A percentile compares a stretch with the other conserved stretches of the same genome.
Conservation (phyloP, 345 rosid species). For the Citrus reticulata region DNA sequence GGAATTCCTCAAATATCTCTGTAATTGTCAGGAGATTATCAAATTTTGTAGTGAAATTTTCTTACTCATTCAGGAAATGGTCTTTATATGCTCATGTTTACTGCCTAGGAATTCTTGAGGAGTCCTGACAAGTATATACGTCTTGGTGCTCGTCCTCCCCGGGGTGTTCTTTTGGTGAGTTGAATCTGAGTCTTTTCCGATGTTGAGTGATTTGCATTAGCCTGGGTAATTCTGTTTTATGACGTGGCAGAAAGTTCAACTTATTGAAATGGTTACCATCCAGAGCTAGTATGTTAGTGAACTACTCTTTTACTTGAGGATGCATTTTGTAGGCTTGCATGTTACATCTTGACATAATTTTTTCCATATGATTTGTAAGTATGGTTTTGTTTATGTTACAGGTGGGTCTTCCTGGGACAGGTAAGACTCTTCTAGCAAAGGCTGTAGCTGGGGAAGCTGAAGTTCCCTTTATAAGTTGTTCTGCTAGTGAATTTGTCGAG, state of each 20-base stretch:
- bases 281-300: neutral
- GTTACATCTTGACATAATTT: neutral
- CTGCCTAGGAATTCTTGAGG: slow-evolving; percentile 82
- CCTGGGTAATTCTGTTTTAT: neutral
- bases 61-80: slow-evolving; percentile 19
- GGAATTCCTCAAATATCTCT: neutral
- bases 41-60: slow-evolving; percentile 4
- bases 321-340: neutral
- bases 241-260: neutral
- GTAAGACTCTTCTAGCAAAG: slow-evolving; percentile 94
- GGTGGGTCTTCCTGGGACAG: slow-evolving; percentile 99
- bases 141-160: slow-evolving; percentile 97
- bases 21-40: slow-evolving; percentile 1
- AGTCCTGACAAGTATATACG: slow-evolving; percentile 80
- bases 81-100: slow-evolving; percentile 21
- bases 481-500: slow-evolving; percentile 97
- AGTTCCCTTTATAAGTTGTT: slow-evolving; percentile 93
- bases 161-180: slow-evolving; percentile 93
- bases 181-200: neutral
- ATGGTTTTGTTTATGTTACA: slow-evolving; percentile 27
- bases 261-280: neutral
- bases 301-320: slow-evolving; percentile 3
- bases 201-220: neutral
- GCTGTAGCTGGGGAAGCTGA: slow-evolving; percentile 98
- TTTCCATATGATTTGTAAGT: slow-evolving; percentile 1